Percentiles rank a stretch among this genome's conserved stretches.
phyloP scores from a whole-genome alignment of 2,329 filamentous ascomycete genomes.

The Alternaria alternata region DNA sequence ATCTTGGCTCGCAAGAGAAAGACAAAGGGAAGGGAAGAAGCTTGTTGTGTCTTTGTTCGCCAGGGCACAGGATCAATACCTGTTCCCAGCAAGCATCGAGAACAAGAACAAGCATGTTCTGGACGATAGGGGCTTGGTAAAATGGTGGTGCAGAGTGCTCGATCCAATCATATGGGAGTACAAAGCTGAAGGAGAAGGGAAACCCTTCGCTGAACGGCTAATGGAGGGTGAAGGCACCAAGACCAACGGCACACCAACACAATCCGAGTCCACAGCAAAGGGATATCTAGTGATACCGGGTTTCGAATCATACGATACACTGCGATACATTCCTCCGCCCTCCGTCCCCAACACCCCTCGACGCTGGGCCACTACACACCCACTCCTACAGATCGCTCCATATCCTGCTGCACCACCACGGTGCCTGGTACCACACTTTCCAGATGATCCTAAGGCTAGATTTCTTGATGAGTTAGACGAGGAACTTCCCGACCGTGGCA shows the following conservation, averaged over 20 bases:
- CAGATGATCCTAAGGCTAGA: constrained; percentile 92
- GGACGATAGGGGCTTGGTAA: constrained; percentile 87
- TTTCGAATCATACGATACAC: constrained; percentile 80
- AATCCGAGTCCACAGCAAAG: constrained; percentile 58
- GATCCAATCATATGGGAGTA: constrained; percentile 73
- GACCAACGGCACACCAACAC: constrained; percentile 22
- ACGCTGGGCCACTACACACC: constrained; percentile 68
- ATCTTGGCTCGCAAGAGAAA: constrained; percentile 73
- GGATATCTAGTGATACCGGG: constrained; percentile 90
- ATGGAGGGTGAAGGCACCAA: constrained; percentile 35
- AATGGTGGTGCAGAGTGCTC: constrained; percentile 93
- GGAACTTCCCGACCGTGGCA: constrained; percentile 68
- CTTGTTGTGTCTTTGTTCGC: constrained; percentile 90
- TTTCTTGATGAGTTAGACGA: constrained; percentile 90
- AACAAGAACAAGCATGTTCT: constrained; percentile 88
- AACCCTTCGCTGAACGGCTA: constrained; percentile 42
- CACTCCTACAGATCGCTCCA: constrained; percentile 77
- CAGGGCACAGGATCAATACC: constrained; percentile 88
- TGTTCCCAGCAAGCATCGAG: constrained; percentile 91
- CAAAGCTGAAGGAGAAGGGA: constrained; percentile 53
- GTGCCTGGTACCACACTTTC: constrained; percentile 87
- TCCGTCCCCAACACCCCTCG: constrained; percentile 50
- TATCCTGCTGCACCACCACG: constrained; percentile 74
- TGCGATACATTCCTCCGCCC: constrained; percentile 74
- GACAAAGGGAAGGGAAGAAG: constrained; percentile 70